These are phyloP conservation scores for Elaeis guineensis DNA, from an alignment of 176 grass and related monocot genomes.

Conservation along the genomic window DNA sequence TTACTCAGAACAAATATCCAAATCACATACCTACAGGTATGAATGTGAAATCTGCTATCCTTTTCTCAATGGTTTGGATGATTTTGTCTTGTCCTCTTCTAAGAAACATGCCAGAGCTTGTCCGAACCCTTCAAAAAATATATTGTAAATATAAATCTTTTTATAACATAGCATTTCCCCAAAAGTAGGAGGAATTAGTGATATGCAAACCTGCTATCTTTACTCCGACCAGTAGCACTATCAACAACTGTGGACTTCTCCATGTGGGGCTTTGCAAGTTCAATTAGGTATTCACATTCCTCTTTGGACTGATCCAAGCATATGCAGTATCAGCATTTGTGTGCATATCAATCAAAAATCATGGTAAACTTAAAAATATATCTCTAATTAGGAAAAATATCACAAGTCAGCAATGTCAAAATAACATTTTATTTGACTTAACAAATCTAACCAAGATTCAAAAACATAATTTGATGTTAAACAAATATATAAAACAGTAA, in stretches of 20 bases:
- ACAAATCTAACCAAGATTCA: no score
- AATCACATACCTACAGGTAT: constrained; percentile 68
- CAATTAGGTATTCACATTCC: constrained; percentile 88
- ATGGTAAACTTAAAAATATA: background rate
- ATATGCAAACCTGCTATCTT: constrained; percentile 79
- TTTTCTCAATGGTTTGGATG: constrained; percentile 75
- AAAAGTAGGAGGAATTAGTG: constrained; percentile 10
- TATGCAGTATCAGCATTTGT: background rate
- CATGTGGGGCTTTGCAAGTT: constrained; percentile 82
- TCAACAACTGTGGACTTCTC: constrained; percentile 91
- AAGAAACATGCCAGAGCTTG: constrained; percentile 95
- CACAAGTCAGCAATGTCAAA: no score
- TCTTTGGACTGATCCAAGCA: constrained; percentile 71
- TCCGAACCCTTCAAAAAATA: constrained; percentile 54
- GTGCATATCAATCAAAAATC: background rate
- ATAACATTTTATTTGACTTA: background rate
- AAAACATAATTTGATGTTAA: no score
- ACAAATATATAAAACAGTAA: no score
- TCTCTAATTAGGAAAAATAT: background rate
- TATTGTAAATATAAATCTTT: constrained; percentile 3
- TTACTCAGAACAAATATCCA: background rate
- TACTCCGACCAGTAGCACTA: constrained; percentile 59
- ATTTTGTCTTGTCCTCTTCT: constrained; percentile 84
- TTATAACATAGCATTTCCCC: constrained; percentile 4
- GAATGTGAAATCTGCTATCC: constrained; percentile 91